Conservation (phyloP, 2,329 filamentous ascomycete species). For the Pseudogymnoascus sp. region DNA sequence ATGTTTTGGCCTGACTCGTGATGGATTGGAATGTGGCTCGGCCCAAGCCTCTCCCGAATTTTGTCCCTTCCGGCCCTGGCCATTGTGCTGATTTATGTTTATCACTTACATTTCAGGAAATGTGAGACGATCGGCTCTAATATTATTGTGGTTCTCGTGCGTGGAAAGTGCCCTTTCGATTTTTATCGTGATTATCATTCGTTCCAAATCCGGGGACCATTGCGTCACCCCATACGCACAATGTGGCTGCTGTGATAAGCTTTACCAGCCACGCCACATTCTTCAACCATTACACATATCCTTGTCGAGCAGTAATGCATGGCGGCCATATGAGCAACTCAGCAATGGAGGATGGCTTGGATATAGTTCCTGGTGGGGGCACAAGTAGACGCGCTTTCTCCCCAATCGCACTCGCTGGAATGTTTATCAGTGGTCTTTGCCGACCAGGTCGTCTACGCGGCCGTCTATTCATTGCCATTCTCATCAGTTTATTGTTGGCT, state of each 20-base stretch:
- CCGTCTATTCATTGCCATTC: constrained; percentile 12
- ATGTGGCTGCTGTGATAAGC: background rate
- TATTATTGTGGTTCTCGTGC: background rate
- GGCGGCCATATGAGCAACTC: background rate
- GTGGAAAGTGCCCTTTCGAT: background rate
- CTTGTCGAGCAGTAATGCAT: background rate
- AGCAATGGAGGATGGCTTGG: background rate
- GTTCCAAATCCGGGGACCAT: background rate
- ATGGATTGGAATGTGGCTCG: background rate
- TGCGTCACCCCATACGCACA: background rate
- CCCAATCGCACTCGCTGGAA: constrained; percentile 15
- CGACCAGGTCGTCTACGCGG: constrained; percentile 19
- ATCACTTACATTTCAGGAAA: constrained; percentile 5
- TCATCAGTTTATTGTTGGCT: constrained; percentile 14
- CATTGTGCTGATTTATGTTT: background rate
- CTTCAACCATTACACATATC: background rate
- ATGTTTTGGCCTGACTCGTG: background rate
- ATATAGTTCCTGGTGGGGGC: background rate
- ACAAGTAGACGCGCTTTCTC: constrained; percentile 11
- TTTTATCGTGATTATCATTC: constrained; percentile 4
- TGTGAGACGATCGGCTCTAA: background rate
- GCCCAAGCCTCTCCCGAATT: background rate
- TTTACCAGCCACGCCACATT: background rate
- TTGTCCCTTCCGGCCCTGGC: background rate
- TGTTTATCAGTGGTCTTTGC: constrained; percentile 16